Evolutionary conservation across 768 basidiomycete genomes (phyloP).

Genomic region (Collybiopsis luxurians): DNA sequence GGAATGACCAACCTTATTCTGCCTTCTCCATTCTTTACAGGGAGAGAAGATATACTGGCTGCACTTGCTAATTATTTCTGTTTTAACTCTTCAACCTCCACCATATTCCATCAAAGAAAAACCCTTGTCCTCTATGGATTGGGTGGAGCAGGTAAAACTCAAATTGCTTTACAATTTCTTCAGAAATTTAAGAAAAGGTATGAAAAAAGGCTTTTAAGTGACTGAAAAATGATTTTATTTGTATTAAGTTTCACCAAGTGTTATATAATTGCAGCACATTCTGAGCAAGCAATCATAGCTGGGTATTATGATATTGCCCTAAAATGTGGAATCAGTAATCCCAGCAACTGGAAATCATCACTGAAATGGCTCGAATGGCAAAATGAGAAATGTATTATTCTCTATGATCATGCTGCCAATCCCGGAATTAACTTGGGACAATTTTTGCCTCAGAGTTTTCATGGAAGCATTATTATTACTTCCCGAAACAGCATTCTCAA

Average conservation of each 20-base stretch:
- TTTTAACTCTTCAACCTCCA: too few species aligned
- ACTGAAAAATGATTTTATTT: too few species aligned
- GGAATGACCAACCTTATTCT: neutral
- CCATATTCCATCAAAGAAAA: neutral
- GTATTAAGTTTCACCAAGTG: neutral
- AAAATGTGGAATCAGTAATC: neutral
- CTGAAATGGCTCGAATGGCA: neutral
- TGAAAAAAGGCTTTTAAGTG: too few species aligned
- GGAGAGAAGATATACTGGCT: neutral
- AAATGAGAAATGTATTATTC: slow-evolving; percentile 8
- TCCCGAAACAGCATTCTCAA: neutral
- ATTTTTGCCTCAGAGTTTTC: slow-evolving; percentile 4
- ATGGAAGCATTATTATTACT: slow-evolving; percentile 10
- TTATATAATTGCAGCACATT: neutral
- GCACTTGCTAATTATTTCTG: neutral
- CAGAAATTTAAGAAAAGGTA: neutral
- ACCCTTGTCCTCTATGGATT: neutral
- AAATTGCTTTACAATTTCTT: neutral
- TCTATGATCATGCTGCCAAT: slow-evolving; percentile 12
- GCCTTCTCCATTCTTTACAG: neutral
- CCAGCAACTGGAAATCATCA: neutral
- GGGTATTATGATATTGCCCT: neutral
- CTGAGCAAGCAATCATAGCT: neutral
- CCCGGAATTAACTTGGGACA: neutral
- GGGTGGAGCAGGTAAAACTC: slow-evolving; percentile 4